Conservation (phyloP, 768 basidiomycete genomes). For the Hygrophoropsis aurantiaca region DNA sequence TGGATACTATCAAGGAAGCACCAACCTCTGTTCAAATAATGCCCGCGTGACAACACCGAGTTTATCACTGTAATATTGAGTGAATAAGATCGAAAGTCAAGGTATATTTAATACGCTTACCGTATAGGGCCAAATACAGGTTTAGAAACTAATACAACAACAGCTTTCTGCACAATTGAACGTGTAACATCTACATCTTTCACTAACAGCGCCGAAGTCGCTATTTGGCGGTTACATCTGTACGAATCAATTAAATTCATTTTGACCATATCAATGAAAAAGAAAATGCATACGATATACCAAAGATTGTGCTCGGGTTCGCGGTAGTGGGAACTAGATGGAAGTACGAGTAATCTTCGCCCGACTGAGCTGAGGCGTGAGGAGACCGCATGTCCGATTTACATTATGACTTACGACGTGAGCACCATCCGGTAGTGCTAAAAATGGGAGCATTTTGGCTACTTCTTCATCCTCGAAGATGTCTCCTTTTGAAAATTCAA, state of each 20-base stretch:
- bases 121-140: constrained; percentile 94
- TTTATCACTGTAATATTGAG: constrained; percentile 65
- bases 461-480: constrained; percentile 87
- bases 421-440: constrained; percentile 96
- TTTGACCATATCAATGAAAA: neutral
- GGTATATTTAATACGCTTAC: constrained; percentile 32
- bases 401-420: constrained; percentile 60
- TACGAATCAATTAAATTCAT: constrained; percentile 1
- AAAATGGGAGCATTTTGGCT: constrained; percentile 83
- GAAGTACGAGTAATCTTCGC: constrained; percentile 96
- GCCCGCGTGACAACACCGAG: constrained; percentile 93
- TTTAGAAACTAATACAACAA: constrained; percentile 88
- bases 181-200: constrained; percentile 87
- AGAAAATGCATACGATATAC: constrained; percentile 75
- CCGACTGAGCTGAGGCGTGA: constrained; percentile 11
- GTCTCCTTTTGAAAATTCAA: constrained; percentile 80
- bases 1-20: neutral
- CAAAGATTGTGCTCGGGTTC: constrained; percentile 83
- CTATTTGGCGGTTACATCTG: constrained; percentile 95
- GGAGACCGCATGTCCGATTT: neutral
- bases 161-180: constrained; percentile 95
- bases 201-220: constrained; percentile 72
- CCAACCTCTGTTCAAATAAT: constrained; percentile 78
- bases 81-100: constrained; percentile 1
- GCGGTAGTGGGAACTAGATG: constrained; percentile 77